Evolutionary conservation across 2,329 filamentous ascomycete species (phyloP), one percentile per base, ranked within the genome.

Genomic region (Paraphoma chrysanthemicola): DNA sequence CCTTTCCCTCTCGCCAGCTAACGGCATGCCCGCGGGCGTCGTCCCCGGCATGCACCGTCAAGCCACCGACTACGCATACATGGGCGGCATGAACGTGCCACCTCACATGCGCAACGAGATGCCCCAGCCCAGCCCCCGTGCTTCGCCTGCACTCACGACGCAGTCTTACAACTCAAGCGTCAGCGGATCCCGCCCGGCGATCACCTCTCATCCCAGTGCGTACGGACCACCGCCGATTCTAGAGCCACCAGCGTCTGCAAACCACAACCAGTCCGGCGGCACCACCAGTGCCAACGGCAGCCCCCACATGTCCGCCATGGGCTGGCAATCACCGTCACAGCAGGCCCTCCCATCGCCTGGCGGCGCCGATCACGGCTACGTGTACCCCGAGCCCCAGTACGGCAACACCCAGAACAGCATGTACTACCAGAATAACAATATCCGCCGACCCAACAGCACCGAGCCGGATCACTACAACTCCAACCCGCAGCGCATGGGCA

Each of bases 271-370:
- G 67, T 82, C 86, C 2, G 87, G 85, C 1, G 71, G 72, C 31
- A 68, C 66, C 33, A 67, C 59, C 57, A 96, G 91, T 72, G 89
- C 86, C n/a, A 87, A 82, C 54, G 90, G 91, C 51, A 97, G 93
- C 76, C 93, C 94, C 48, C 93, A 97, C 76, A 92, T 97, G 87
- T 79, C 81, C 59, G 88, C 85, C 58, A 85, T 92, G 60, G 90
- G 91, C 52, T 97, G 94, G 93, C 90, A 92, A 64, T 96, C 93
- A 4, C 93, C 93, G 4, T 87, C 88, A 2, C 90, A 93, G 64
- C 86, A 87, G 62, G 85, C 85, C 31, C 87, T 92, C 63, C 87
- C 90, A 9, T 89, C 90, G 8, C 90, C 93, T 44, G 86, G 84
- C 44, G 87, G 85, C 48, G 83, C 82, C 60, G 93, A 92, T 62